Evolutionary conservation across 352 stramenopile genomes (phyloP), one percentile per base, ranked within the genome.

Genomic region (Elongisporangium senticosum): DNA sequence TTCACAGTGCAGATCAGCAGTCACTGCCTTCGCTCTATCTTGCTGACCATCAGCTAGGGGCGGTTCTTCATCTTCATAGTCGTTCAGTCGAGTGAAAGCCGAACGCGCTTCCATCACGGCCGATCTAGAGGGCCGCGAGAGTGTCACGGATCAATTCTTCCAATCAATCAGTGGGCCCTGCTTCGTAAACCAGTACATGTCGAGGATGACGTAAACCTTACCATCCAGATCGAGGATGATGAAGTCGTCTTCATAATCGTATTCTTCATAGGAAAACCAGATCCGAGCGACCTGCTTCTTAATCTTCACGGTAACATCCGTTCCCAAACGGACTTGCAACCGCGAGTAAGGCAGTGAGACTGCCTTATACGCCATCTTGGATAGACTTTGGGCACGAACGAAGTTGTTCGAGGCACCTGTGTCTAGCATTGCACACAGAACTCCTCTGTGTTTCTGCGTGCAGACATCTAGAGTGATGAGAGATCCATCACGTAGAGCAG

Each of bases 221-320:
- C 55, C 57, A n/a, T 49, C 54, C 24, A 72, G 23, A 2, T 80
- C 59, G n/a, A 77, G 67, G 6, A 80, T 59, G 13, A 67, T 33
- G 39, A 80, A 75, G 0, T 69, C 58, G 13, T 69, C 60, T 2
- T 20, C 59, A 15, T 72, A 70, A 0, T 59, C 63, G 20, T 71
- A 66, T 28, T 74, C 55, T 26, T 49, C 23, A 43, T 66, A 72
- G 10, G 28, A 14, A 14, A 71, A 56, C 21, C 28, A 53, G 6
- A 53, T 54, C 5, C 28, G 7, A 39, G 28, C 28, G 8, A 14
- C 28, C 8, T 4, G 7, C 28, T 13, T 39, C 28, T 39, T 39
- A 39, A 39, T 39, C 28, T 39, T 39, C 28, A 13, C 8, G 4
- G 28, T 39, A 7, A 7, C 28, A 39, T 7, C 28, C 8, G 28